phyloP scores from a whole-genome alignment of 306 rosid species.

The Vigna unguiculata region DNA sequence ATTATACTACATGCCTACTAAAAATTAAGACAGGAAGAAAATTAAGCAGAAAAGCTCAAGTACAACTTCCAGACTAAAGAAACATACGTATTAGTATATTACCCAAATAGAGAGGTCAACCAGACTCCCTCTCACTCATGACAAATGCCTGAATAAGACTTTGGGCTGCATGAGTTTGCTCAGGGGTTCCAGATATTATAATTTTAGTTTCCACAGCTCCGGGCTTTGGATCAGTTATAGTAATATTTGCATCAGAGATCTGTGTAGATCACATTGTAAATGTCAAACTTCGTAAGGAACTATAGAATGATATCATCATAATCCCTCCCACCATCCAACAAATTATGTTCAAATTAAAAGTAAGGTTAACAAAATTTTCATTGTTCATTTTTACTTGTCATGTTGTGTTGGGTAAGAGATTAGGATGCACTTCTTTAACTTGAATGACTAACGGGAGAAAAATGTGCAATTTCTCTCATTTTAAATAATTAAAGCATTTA shows the following conservation, averaged over 20 bases:
- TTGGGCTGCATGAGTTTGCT: slow-evolving; percentile 98
- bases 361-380: not conserved
- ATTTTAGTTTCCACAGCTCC: slow-evolving; percentile 90
- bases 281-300: slow-evolving; percentile 24
- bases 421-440: not conserved
- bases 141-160: slow-evolving; percentile 99
- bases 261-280: slow-evolving; percentile 51
- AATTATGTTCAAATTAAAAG: slow-evolving; percentile 21
- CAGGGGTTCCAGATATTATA: slow-evolving; percentile 94
- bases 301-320: slow-evolving; percentile 37
- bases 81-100: slow-evolving; percentile 44
- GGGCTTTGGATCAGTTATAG: slow-evolving; percentile 81
- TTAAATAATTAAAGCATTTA: slow-evolving; percentile 23
- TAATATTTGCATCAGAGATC: slow-evolving; percentile 95
- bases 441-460: slow-evolving; percentile 13
- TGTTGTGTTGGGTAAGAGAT: not conserved
- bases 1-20: slow-evolving; percentile 41
- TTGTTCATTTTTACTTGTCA: not conserved
- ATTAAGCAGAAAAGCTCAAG: slow-evolving; percentile 26
- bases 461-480: slow-evolving; percentile 5
- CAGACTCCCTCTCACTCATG: slow-evolving; percentile 78
- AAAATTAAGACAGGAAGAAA: slow-evolving; percentile 36
- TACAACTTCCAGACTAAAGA: slow-evolving; percentile 40
- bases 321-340: slow-evolving; percentile 35
- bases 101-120: slow-evolving; percentile 62